Evolutionary conservation across 164 flowering plant genomes (phyloP), one percentile per base, ranked within the genome.

Genomic region (Cinnamomum micranthum): DNA sequence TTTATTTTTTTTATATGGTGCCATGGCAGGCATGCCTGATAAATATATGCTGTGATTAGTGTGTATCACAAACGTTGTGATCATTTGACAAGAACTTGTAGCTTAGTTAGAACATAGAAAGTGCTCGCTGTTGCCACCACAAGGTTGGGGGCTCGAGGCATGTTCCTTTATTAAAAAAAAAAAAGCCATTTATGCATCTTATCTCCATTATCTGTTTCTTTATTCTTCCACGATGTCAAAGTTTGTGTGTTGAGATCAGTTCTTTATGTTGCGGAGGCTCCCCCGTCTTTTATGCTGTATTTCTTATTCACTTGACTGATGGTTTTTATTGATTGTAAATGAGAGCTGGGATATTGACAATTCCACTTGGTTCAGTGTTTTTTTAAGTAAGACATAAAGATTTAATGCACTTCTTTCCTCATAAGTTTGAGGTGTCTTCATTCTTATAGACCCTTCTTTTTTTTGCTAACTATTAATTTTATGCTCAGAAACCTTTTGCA

Each of bases 401-500:
- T 41, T 41, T 41, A 41, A 41, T 41, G 47, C 47, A 41, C 47
- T 41, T 41, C 47, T 41, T 41, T 41, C 11, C 47, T 41, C 47
- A 41, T 11, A 41, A 41, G 47, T 41, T 41, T 41, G 47, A 6
- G 47, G 11, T 41, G 47, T 41, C 47, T 41, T 41, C 47, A 41
- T 41, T 41, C 47, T 41, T 9, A 41, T 7, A 41, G 47, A 41
- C 47, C 47, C 47, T 41, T 41, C 11, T 41, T 35, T 23, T 69
- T 2, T 70, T 41, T 76, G 31, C 35, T 73, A 41, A 76, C 19
- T 22, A 25, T 28, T 47, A n/a, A 50, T 35, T 7, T 33, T 17
- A 41, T 41, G 47, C 47, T 41, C 86, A 95, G 96, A 85, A 87
- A 87, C 88, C 92, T 66, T 94, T 94, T 81, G 82, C 76, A 24